Evolutionary conservation across 2,329 filamentous ascomycete species (phyloP).

Genomic region (Calcarisporium arbuscula): DNA sequence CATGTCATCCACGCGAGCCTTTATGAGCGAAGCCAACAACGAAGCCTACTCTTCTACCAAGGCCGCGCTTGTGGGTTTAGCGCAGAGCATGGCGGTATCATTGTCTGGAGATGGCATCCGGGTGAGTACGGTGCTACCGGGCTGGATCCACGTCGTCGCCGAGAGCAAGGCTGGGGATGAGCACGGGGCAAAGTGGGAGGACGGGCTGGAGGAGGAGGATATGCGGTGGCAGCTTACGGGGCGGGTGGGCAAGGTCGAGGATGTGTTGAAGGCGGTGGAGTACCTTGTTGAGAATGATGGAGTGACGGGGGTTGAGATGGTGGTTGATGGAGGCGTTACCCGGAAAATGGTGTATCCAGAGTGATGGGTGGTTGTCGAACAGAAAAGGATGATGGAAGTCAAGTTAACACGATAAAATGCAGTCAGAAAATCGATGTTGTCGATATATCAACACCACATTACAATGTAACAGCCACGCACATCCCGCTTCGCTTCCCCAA

Average conservation of each 20-base stretch:
- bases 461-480: no score
- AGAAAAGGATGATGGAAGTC: no score
- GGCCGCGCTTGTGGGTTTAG: constrained; percentile 42
- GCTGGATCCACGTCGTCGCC: constrained; percentile 44
- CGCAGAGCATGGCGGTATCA: constrained; percentile 40
- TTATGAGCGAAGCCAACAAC: constrained; percentile 41
- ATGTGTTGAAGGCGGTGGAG: constrained; percentile 22
- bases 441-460: no score
- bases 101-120: constrained; percentile 35
- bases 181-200: constrained; percentile 34
- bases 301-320: constrained; percentile 21
- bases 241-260: constrained; percentile 42
- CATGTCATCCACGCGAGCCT: constrained; percentile 42
- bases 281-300: constrained; percentile 20
- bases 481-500: no score
- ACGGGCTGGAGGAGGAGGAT: constrained; percentile 37
- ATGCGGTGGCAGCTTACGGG: constrained; percentile 42
- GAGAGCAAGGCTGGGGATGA: constrained; percentile 27
- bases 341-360: constrained; percentile 25
- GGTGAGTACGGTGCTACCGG: constrained; percentile 42
- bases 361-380: constrained; percentile 10
- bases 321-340: constrained; percentile 23
- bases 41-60: constrained; percentile 45
- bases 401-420: no score
- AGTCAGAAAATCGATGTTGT: no score